These are phyloP conservation scores for Pyrus pyrifolia DNA, from an alignment of 306 rosid species.

Conservation along the genomic window DNA sequence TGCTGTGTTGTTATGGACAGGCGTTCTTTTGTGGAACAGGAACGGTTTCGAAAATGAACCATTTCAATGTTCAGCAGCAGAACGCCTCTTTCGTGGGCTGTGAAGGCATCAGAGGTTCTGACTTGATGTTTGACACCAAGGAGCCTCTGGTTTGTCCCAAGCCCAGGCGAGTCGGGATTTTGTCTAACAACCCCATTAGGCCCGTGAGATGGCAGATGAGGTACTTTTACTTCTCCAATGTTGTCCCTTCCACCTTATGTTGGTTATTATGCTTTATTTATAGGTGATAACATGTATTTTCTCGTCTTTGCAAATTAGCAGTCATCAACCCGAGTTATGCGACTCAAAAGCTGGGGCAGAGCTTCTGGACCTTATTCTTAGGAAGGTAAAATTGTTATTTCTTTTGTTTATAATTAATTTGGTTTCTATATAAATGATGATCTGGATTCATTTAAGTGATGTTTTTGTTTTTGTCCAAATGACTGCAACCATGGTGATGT, in stretches of 20 bases:
- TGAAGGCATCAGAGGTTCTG: constrained; percentile 53
- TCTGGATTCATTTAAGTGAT: background rate
- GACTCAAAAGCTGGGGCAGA: constrained; percentile 83
- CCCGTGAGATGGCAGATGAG: constrained; percentile 56
- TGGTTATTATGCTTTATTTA: constrained; percentile 5
- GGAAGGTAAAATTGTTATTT: constrained; percentile 35
- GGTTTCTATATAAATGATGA: background rate
- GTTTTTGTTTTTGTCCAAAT: background rate
- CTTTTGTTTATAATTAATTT: too few species aligned
- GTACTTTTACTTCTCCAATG: constrained; percentile 14
- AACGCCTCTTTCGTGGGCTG: constrained; percentile 51
- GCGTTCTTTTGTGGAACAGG: constrained; percentile 52
- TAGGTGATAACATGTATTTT: background rate
- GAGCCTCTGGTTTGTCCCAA: constrained; percentile 71
- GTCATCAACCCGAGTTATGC: constrained; percentile 26
- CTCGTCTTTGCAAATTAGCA: background rate
- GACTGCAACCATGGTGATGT: background rate
- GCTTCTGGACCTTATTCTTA: constrained; percentile 65
- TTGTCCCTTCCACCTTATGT: background rate
- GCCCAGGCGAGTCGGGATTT: constrained; percentile 68
- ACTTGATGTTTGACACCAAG: constrained; percentile 39
- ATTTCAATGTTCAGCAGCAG: constrained; percentile 54
- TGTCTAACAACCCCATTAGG: constrained; percentile 34
- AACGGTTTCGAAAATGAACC: constrained; percentile 51
- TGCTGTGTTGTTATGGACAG: constrained; percentile 22